Percentiles rank a stretch among this genome's conserved stretches.
Evolutionary conservation across 2,329 filamentous ascomycete species (phyloP).

Genomic region (Arthroderma uncinatum): DNA sequence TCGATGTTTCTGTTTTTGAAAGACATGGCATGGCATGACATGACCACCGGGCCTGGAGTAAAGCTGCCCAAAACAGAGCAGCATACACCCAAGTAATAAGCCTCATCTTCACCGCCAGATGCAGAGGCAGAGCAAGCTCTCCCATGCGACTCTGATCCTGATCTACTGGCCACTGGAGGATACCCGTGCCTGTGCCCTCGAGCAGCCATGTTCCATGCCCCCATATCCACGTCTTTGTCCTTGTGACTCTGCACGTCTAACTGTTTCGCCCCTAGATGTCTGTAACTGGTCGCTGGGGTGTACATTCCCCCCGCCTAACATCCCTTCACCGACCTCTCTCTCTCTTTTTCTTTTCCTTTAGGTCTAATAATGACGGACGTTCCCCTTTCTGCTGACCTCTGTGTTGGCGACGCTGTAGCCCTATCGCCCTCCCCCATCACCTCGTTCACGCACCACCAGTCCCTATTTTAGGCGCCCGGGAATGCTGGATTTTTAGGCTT

Average conservation of each 20-base stretch:
- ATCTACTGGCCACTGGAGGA: background rate
- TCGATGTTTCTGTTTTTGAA: too few relatives aligned
- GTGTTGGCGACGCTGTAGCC: constrained; percentile 9
- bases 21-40: background rate
- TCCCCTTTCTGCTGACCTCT: constrained; percentile 11
- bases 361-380: background rate
- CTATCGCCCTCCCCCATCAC: constrained; percentile 12
- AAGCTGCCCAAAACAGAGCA: background rate
- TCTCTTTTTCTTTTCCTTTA: background rate
- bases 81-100: background rate
- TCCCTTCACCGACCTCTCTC: background rate
- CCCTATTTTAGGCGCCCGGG: background rate
- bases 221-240: constrained; percentile 1
- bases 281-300: background rate
- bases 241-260: constrained; percentile 5
- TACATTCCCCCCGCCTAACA: background rate
- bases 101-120: constrained; percentile 4
- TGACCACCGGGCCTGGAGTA: background rate
- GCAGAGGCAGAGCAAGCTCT: background rate
- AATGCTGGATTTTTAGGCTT: background rate
- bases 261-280: constrained; percentile 1
- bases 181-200: background rate
- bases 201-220: background rate
- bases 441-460: background rate
- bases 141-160: background rate